Base-by-base conservation (phyloP, 2,329 filamentous ascomycete genomes). In the Westerdykella sp. region DNA sequence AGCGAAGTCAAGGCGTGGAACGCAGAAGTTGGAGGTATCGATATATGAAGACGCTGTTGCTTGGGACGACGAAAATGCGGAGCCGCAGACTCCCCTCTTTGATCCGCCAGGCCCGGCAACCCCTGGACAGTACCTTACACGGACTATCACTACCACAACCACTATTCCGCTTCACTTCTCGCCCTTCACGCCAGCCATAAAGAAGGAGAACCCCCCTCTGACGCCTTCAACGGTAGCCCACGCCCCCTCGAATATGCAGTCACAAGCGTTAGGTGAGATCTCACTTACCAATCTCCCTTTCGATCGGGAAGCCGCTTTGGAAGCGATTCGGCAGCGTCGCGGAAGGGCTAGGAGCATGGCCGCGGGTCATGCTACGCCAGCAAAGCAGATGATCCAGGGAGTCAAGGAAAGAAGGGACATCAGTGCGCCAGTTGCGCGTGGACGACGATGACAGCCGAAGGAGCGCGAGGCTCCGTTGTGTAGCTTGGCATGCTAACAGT, bases 241-340 rank as follows among this genome's bases (percentile, higher is more conserved):
- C 39, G 55, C 50, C 39, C 60, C 60, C 10, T 54, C 51, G 14
- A 54, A 59, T 48, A 53, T 53, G 16, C 57, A 50, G 23, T 56
- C 62, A 3, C 59, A 58, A 13, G 56, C 59, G 3, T 45, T 67
- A 7, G 59, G 58, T n/a, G 60, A 65, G 42, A 43, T 65, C 25
- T 54, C 50, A 1, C 39, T 62, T 45, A 68, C 65, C 46, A 59
- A 59, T 37, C 53, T 65, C 10, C 63, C 60, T 13, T 55, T 75
- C 43, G 72, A 75, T 42, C 76, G 86, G 42, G 86, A 88, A 63
- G 76, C 88, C 64, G 85, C 85, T 3, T 74, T 91, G 13, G 83
- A 83, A 43, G 80, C 83, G 61, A 90, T 91, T 52, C 76, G 81
- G 41, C 82, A 87, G 67, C 75, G 86, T 22, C 72, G 86, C 41